Conservation (phyloP, 306 rosid species). For the Begonia fuchsioides region DNA sequence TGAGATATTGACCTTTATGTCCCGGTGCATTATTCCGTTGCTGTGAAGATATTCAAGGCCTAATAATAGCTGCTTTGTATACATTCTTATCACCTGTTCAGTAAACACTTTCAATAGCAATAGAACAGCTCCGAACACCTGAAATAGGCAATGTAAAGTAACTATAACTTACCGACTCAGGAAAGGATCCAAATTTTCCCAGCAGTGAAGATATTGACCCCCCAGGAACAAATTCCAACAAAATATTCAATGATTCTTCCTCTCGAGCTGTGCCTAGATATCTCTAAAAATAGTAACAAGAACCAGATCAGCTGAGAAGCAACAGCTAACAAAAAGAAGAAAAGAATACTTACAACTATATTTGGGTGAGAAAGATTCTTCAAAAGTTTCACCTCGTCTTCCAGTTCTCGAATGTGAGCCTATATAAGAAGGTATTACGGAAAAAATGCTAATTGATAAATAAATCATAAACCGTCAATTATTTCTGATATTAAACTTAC, state of each 20-base stretch:
- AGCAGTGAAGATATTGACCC: conserved; percentile 83
- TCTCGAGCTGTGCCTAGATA: conserved; percentile 89
- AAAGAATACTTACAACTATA: conserved; percentile 56
- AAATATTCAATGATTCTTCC: conserved; percentile 67
- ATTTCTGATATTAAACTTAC: too few relatives aligned
- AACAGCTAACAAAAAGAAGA: conserved; percentile 3
- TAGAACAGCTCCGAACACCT: conserved; percentile 2
- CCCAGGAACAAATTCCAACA: conserved; percentile 87
- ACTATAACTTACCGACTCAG: conserved; percentile 64
- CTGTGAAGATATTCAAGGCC: conserved; percentile 88
- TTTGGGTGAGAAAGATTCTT: conserved; percentile 84
- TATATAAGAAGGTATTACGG: conserved; percentile 9
- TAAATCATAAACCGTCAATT: too few relatives aligned
- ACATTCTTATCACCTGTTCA: conserved; percentile 68
- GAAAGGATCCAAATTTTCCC: conserved; percentile 90
- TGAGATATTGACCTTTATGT: conserved; percentile 45
- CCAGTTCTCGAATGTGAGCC: conserved; percentile 84
- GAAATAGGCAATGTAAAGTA: neutral
- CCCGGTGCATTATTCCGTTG: conserved; percentile 84
- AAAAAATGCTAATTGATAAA: neutral
- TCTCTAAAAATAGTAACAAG: conserved; percentile 29
- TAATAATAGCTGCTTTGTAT: conserved; percentile 65
- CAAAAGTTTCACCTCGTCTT: conserved; percentile 82
- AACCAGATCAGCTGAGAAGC: conserved; percentile 5
- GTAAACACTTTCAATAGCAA: neutral